Evolutionary conservation across 768 basidiomycete genomes (phyloP).

Genomic region (Leccinum aurantiacum): DNA sequence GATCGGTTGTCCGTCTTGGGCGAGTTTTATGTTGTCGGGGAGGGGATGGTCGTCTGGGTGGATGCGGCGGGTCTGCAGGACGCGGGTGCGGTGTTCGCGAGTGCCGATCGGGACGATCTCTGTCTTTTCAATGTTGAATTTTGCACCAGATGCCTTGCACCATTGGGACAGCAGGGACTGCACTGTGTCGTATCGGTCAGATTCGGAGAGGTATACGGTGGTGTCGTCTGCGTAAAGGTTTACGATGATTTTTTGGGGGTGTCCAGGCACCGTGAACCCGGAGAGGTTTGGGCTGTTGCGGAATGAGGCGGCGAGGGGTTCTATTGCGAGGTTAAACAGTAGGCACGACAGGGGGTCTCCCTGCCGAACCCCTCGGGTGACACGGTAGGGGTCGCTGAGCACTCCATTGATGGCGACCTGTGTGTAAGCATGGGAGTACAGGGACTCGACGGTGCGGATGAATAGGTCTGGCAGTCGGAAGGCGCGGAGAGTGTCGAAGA

Average conservation of each 20-base stretch:
- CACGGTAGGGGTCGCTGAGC: neutral
- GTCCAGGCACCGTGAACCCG: neutral
- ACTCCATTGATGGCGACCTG: neutral
- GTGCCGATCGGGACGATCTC: too few relatives aligned
- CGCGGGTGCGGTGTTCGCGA: too few relatives aligned
- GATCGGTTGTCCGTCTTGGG: too few relatives aligned
- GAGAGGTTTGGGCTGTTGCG: neutral
- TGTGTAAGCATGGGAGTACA: neutral
- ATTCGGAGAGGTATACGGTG: neutral
- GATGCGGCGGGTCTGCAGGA: too few relatives aligned
- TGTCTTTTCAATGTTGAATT: too few relatives aligned
- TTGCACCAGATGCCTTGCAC: too few relatives aligned
- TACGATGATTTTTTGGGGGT: neutral
- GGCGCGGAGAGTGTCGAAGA: neutral
- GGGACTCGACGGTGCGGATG: neutral
- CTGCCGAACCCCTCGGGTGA: slow-evolving; percentile 33
- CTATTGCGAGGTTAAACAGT: slow-evolving; percentile 33
- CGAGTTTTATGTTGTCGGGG: too few relatives aligned
- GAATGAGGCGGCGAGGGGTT: slow-evolving; percentile 16
- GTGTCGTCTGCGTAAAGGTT: neutral
- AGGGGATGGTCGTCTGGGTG: too few relatives aligned
- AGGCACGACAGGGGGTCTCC: slow-evolving; percentile 37
- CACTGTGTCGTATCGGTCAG: neutral
- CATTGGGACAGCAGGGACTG: neutral
- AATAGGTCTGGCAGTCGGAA: neutral